Base-by-base conservation (phyloP, 768 basidiomycete genomes). In the Hemileccinum rubropunctum region DNA sequence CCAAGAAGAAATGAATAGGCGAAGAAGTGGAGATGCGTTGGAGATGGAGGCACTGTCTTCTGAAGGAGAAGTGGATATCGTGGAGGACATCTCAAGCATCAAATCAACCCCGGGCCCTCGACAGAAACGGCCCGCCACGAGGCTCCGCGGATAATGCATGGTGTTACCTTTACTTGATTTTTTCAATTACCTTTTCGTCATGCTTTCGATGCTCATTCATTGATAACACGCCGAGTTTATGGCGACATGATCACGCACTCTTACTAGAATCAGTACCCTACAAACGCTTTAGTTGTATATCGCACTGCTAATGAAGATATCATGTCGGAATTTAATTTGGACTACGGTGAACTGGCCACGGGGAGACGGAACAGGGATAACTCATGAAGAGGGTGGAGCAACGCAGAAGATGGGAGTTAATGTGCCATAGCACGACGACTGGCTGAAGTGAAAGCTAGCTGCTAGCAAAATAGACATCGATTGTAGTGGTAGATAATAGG, bases 41-140 rank as follows among this genome's bases (percentile, higher is more conserved):
- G 60, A 60, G 15, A 50, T 53, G 4, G 65, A 61, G 14, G 45
- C 35, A 7, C 18, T 58, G 33, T 62, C 65, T 38, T 73, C 73
- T 17, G 73, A 75, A 43, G 69, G 67, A n/a, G 73, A 74, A 42
- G 68, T 75, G 6, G 67, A 70, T 28, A 68, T 75, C 28, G 63
- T 73, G 33, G 67, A 70, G 33, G 73, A 71, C 21, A n/a, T 50
- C 9, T 51, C 49, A 18, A 46, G 20, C 4, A 21, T 51, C 51
- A 60, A 58, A 26, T 43, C 38, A 15, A 32, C 48, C 3, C 23
- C 54, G 6, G 48, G 49, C 42, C 42, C 47, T 33, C 58, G 38
- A 48, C 51, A 47, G 50, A 56, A 44, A 17, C 61, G 46, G 40
- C 51, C 14, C 18, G 61, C 59, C 10, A 36, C 9, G 34, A 70